These are phyloP conservation scores for Porphyra umbilicalis DNA, from an alignment of 31 red algal species.

Conservation along the genomic window DNA sequence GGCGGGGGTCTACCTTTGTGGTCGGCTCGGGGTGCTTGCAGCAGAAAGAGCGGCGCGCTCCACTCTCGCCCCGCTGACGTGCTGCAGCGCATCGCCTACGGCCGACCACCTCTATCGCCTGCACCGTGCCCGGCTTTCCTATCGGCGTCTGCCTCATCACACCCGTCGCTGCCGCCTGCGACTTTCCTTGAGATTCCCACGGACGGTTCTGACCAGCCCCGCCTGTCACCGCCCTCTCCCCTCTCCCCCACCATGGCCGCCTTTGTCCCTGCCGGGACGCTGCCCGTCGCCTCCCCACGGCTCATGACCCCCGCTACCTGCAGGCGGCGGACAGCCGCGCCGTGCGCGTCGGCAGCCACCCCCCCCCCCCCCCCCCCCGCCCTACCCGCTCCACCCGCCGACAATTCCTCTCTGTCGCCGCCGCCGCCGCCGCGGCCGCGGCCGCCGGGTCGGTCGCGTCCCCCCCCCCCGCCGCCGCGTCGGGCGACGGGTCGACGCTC, in stretches of 20 bases:
- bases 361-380: not conserved
- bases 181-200: no score
- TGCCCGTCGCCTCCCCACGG: not conserved
- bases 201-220: no score
- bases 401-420: not conserved
- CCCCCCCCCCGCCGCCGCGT: not conserved
- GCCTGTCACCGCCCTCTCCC: no score
- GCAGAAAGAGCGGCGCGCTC: no score
- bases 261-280: not conserved
- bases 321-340: not conserved
- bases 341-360: not conserved
- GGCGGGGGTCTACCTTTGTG: no score
- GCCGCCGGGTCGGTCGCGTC: not conserved
- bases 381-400: not conserved
- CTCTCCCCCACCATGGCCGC: slow-evolving; percentile 1
- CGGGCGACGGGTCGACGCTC: not conserved
- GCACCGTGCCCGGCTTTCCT: no score
- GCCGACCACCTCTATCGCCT: no score
- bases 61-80: no score
- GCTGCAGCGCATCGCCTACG: no score
- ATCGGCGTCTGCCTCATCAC: no score
- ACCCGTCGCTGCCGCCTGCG: no score
- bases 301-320: not conserved
- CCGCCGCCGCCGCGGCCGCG: not conserved
- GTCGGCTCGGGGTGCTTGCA: no score